Evolutionary conservation across 78 protist species (phyloP).

Genomic region (Dictyostelium firmibasis): DNA sequence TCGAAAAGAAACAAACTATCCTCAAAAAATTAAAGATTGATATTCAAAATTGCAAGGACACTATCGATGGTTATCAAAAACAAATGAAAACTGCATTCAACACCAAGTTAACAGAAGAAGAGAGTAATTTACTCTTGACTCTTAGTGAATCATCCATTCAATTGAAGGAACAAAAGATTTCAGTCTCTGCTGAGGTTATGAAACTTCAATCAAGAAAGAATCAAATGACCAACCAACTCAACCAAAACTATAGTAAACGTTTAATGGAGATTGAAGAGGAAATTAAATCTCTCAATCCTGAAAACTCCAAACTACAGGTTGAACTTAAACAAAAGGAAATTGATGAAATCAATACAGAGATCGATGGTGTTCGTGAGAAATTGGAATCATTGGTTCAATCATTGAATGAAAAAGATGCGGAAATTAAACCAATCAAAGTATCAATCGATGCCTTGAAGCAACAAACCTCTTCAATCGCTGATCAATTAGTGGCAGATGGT

Average conservation of each 20-base stretch:
- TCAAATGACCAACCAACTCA: constrained; percentile 27
- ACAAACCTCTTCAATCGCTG: background rate
- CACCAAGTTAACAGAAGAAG: constrained; percentile 28
- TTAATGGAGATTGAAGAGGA: constrained; percentile 9
- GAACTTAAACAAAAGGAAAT: background rate
- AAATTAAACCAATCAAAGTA: background rate
- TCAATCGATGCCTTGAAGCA: background rate
- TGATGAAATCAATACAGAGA: background rate
- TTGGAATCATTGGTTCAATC: background rate
- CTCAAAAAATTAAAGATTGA: background rate
- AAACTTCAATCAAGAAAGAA: background rate
- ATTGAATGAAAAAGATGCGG: background rate
- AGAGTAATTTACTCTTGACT: background rate
- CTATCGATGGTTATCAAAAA: constrained; percentile 6
- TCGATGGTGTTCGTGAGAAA: background rate
- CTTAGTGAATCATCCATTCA: constrained; percentile 12
- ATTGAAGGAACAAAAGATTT: constrained; percentile 9
- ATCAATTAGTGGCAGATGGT: background rate
- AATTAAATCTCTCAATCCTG: background rate
- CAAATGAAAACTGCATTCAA: constrained; percentile 28
- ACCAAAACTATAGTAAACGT: constrained; percentile 23
- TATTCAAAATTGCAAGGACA: background rate
- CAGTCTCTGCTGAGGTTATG: background rate
- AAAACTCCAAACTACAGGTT: background rate
- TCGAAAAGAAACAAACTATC: constrained; percentile 1